Percentiles rank a stretch among this genome's conserved stretches.
phyloP scores from a whole-genome alignment of 1,284 basidiomycete genomes.

The Ustilago nuda region DNA sequence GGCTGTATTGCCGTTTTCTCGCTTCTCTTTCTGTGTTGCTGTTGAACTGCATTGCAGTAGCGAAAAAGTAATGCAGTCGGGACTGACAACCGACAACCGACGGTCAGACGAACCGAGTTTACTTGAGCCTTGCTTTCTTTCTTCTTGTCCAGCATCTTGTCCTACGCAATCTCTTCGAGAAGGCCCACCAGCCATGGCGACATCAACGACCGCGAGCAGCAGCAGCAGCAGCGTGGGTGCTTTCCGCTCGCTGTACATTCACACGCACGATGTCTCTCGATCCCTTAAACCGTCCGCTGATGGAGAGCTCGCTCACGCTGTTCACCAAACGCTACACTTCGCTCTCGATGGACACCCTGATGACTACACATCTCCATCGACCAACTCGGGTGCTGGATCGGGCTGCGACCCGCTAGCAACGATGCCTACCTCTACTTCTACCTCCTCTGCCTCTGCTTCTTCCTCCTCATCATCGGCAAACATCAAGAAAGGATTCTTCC shows the following conservation, averaged over 20 bases:
- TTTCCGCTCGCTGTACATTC: constrained; percentile 52
- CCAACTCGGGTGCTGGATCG: constrained; percentile 25
- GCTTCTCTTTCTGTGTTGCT: not conserved
- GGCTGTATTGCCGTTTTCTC: constrained; percentile 24
- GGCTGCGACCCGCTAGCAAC: constrained; percentile 43
- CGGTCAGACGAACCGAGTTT: not conserved
- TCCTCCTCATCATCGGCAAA: constrained; percentile 8
- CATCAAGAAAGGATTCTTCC: constrained; percentile 52
- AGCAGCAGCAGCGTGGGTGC: constrained; percentile 3
- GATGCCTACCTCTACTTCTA: constrained; percentile 27
- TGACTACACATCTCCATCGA: constrained; percentile 42
- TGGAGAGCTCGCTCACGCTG: constrained; percentile 60
- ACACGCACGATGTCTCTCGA: constrained; percentile 62
- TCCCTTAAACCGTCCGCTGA: constrained; percentile 59
- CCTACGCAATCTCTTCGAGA: not conserved
- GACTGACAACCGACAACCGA: constrained; percentile 1
- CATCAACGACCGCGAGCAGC: not conserved
- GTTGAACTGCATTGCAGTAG: not conserved
- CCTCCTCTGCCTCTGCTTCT: constrained; percentile 5
- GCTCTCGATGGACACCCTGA: constrained; percentile 61
- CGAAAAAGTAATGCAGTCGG: not conserved
- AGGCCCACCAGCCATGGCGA: not conserved
- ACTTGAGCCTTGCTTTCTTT: not conserved
- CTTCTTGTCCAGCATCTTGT: not conserved
- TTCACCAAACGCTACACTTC: constrained; percentile 65